Conservation (phyloP, 73 alveolate species). For the Paramecium sexaurelia region DNA sequence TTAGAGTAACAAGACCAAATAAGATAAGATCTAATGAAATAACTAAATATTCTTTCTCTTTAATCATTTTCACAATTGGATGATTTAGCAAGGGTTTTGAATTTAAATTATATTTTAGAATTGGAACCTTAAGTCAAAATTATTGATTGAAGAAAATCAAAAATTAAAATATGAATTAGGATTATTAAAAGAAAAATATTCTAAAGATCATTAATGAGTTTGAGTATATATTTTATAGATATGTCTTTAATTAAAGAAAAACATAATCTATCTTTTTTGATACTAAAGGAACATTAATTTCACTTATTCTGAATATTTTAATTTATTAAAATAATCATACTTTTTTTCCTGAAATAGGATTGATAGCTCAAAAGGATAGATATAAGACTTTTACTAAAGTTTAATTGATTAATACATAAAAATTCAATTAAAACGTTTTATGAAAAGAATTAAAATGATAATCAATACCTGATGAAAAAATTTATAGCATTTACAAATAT, state of each 20-base stretch:
- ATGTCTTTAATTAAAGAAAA: neutral
- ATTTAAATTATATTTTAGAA: neutral
- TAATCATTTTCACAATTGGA: neutral
- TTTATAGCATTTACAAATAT: no score
- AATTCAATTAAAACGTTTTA: no score
- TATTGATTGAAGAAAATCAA: neutral
- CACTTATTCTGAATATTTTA: no score
- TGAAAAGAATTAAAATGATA: no score
- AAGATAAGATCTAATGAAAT: neutral
- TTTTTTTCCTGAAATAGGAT: neutral
- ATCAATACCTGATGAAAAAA: no score
- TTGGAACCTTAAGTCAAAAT: neutral
- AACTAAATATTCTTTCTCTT: neutral
- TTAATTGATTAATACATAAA: no score
- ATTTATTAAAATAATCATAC: neutral
- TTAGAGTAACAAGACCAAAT: neutral
- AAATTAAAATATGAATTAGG: neutral
- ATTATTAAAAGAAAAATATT: neutral
- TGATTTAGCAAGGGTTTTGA: neutral
- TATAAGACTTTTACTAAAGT: neutral
- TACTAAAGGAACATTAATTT: no score
- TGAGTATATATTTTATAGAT: neutral
- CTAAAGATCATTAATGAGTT: neutral
- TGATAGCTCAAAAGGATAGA: neutral
- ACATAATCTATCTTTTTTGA: neutral